Evolutionary conservation across 352 stramenopile species (phyloP).

Genomic region (Plasmopara viticola): DNA sequence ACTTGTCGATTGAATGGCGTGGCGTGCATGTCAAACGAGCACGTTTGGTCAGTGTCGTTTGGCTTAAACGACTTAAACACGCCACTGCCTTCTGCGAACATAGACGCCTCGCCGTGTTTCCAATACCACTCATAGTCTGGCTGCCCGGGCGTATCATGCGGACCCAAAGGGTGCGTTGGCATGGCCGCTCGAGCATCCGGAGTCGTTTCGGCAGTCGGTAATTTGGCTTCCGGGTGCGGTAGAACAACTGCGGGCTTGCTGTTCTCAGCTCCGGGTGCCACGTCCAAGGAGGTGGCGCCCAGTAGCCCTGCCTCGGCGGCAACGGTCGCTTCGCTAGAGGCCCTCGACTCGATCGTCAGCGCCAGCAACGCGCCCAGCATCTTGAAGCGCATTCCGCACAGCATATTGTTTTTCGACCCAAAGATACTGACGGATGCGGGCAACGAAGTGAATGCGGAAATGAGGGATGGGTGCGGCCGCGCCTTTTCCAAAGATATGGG

Average conservation of each 20-base stretch:
- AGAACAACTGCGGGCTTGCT: slow-evolving; percentile 7
- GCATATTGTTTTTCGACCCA: slow-evolving; percentile 8
- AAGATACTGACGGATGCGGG: slow-evolving; percentile 5
- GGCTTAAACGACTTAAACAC: slow-evolving; percentile 58
- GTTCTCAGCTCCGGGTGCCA: neutral
- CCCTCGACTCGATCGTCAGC: slow-evolving; percentile 8
- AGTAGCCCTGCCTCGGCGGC: too few relatives aligned
- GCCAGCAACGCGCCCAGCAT: slow-evolving; percentile 16
- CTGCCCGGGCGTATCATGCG: slow-evolving; percentile 13
- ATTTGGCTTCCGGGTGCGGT: too few relatives aligned
- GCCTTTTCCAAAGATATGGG: slow-evolving; percentile 11
- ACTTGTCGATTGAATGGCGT: slow-evolving; percentile 45
- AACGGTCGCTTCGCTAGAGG: too few relatives aligned
- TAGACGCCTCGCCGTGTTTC: slow-evolving; percentile 49
- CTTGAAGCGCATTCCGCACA: slow-evolving; percentile 19
- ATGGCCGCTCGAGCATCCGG: slow-evolving; percentile 4
- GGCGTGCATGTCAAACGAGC: slow-evolving; percentile 57
- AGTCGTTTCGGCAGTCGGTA: neutral
- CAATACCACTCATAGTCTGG: slow-evolving; percentile 59
- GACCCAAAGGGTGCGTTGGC: slow-evolving; percentile 7
- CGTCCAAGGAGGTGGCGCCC: too few relatives aligned
- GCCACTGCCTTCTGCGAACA: slow-evolving; percentile 39
- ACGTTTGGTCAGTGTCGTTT: slow-evolving; percentile 60
- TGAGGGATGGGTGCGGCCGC: slow-evolving; percentile 11
- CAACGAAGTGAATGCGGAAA: slow-evolving; percentile 17